Percentiles rank a stretch among this genome's conserved stretches.
phyloP scores from a whole-genome alignment of 2,329 filamentous ascomycete genomes.

The Diaporthe longicolla region DNA sequence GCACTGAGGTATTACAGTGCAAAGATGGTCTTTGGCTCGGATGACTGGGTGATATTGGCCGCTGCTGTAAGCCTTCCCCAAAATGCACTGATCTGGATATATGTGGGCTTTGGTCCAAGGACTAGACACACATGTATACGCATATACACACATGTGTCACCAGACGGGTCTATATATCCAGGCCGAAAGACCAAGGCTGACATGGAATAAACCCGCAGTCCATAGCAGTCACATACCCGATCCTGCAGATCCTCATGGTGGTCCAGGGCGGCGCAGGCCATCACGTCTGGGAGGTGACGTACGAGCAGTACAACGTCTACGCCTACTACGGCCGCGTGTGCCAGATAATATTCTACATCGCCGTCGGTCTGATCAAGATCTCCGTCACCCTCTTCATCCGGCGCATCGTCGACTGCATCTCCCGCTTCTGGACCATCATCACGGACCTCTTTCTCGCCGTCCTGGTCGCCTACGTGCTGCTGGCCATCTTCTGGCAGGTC shows the following conservation, averaged over 20 bases:
- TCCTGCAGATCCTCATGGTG: conserved; percentile 27
- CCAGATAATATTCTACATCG: conserved; percentile 49
- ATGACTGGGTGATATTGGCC: conserved; percentile 52
- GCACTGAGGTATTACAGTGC: conserved; percentile 46
- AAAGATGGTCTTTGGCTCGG: conserved; percentile 50
- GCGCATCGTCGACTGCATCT: conserved; percentile 52
- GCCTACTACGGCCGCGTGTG: conserved; percentile 47
- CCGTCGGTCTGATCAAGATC: conserved; percentile 54
- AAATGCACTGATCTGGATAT: background rate
- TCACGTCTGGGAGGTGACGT: conserved; percentile 50
- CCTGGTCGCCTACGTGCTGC: conserved; percentile 48
- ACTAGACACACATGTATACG: background rate
- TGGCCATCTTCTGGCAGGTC: conserved; percentile 50
- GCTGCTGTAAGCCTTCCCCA: conserved; percentile 48
- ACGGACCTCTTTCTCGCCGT: conserved; percentile 52
- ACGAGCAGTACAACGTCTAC: conserved; percentile 49
- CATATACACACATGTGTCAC: background rate
- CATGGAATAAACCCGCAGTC: background rate
- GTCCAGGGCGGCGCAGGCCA: conserved; percentile 12
- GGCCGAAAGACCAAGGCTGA: background rate
- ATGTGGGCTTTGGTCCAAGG: background rate
- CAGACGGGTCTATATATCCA: background rate
- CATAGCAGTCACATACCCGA: conserved; percentile 37
- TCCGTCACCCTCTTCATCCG: conserved; percentile 55
- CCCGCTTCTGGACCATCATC: conserved; percentile 48